Conservation (phyloP, 2,329 filamentous ascomycete genomes). For the Phaeoacremonium minimum region DNA sequence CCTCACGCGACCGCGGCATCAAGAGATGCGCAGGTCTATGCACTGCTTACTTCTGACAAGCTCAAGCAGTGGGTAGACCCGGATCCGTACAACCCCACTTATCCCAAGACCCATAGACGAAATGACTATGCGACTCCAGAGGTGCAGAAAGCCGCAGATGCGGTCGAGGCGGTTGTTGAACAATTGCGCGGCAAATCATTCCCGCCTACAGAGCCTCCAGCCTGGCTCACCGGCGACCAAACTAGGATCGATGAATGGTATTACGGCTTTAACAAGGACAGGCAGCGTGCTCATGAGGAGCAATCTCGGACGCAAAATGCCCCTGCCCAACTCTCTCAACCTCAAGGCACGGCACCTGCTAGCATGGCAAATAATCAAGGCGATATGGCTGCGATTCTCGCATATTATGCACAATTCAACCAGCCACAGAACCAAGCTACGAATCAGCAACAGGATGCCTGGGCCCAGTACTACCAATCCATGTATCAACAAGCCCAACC, state of each 20-base stretch:
- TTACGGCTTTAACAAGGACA: slow-evolving; percentile 36
- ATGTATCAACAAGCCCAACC: slow-evolving; percentile 20
- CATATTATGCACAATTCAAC: slow-evolving; percentile 32
- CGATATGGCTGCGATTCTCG: slow-evolving; percentile 28
- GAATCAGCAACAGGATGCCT: slow-evolving; percentile 13
- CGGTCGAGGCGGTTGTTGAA: slow-evolving; percentile 36
- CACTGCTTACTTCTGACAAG: slow-evolving; percentile 37
- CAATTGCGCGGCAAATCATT: slow-evolving; percentile 40
- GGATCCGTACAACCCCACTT: slow-evolving; percentile 28
- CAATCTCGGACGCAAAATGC: slow-evolving; percentile 10
- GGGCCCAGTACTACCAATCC: slow-evolving; percentile 12
- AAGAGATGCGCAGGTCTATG: slow-evolving; percentile 34
- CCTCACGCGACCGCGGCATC: slow-evolving; percentile 19
- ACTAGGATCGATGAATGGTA: slow-evolving; percentile 49
- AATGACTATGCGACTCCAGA: slow-evolving; percentile 36
- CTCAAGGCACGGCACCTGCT: slow-evolving; percentile 6
- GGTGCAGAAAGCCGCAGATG: slow-evolving; percentile 35
- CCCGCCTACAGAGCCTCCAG: slow-evolving; percentile 46
- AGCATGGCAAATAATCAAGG: slow-evolving; percentile 16
- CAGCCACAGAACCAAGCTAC: slow-evolving; percentile 13
- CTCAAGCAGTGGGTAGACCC: slow-evolving; percentile 37
- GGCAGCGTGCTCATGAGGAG: slow-evolving; percentile 14
- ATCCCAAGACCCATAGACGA: slow-evolving; percentile 22
- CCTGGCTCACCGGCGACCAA: slow-evolving; percentile 42
- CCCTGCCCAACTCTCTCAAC: neutral